Percentiles rank a stretch among this genome's conserved stretches.
Conservation (phyloP, 176 grass and related monocot genomes). For the Rhynchospora pubera region DNA sequence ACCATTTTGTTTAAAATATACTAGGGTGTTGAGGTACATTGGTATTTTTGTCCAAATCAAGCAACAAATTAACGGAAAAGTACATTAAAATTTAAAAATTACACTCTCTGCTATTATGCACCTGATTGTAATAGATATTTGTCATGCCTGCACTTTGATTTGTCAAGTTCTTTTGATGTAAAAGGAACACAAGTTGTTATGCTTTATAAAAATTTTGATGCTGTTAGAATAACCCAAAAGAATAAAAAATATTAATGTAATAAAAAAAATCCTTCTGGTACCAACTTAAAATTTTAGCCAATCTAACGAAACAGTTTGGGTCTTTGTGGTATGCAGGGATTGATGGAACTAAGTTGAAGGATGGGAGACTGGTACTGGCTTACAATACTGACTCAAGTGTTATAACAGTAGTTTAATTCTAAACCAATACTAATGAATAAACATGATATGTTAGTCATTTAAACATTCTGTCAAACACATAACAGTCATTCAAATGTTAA, state of each 20-base stretch:
- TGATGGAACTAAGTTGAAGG: conserved; percentile 48
- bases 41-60: neutral
- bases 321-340: conserved; percentile 25
- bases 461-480: too few relatives aligned
- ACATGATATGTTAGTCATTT: too few relatives aligned
- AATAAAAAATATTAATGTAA: neutral
- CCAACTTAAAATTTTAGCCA: neutral
- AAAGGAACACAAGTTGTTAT: neutral
- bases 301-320: neutral
- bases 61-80: neutral
- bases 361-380: conserved; percentile 41
- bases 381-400: conserved; percentile 42
- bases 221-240: neutral
- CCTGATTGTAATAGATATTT: neutral
- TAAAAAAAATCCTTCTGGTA: neutral
- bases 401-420: too few relatives aligned
- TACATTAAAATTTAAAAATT: neutral
- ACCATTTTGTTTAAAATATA: neutral
- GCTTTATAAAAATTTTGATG: neutral
- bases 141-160: neutral
- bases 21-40: neutral
- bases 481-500: too few relatives aligned
- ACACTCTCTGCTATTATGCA: neutral
- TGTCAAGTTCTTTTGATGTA: neutral
- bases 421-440: too few relatives aligned